phyloP scores from a whole-genome alignment of 2,329 filamentous ascomycete species.

The Coniochaeta sp. region DNA sequence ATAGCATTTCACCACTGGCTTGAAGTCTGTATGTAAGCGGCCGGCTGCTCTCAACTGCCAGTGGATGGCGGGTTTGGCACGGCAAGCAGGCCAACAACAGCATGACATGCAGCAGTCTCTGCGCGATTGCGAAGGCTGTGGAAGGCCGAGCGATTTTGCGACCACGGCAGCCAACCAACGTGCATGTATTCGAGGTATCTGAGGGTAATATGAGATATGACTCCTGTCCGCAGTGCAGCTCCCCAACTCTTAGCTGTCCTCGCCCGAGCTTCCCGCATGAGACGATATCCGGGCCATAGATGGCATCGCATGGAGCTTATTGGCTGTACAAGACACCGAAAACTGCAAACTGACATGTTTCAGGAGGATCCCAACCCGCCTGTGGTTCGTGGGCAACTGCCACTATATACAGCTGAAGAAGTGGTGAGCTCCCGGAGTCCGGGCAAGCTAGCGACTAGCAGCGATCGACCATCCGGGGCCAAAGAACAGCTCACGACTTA shows the following conservation, averaged over 20 bases:
- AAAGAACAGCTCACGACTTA: too few relatives aligned
- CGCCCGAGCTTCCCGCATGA: constrained; percentile 2
- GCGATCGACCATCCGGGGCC: not conserved
- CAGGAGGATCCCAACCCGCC: not conserved
- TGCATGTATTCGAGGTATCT: constrained; percentile 6
- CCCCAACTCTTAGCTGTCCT: not conserved
- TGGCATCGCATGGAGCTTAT: constrained; percentile 13
- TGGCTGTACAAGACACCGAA: constrained; percentile 5
- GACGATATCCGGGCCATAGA: not conserved
- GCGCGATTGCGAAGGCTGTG: constrained; percentile 15
- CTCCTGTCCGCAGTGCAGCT: too few relatives aligned
- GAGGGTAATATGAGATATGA: constrained; percentile 3
- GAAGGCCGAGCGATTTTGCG: constrained; percentile 5
- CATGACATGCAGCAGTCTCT: too few relatives aligned
- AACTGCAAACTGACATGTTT: not conserved
- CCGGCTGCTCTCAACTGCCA: constrained; percentile 4
- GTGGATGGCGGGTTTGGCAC: constrained; percentile 10
- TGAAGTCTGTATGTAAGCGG: constrained; percentile 4
- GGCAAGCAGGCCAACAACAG: too few relatives aligned
- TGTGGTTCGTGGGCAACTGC: not conserved
- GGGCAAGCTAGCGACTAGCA: not conserved
- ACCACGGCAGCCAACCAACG: constrained; percentile 10
- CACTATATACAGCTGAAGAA: too few relatives aligned
- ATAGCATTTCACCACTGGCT: not conserved
- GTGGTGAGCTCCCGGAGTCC: constrained; percentile 4